Percentiles rank a stretch among this genome's conserved stretches.
Evolutionary conservation across 495 filamentous ascomycete species (phyloP).

Genomic region (Amorphotheca resinae): DNA sequence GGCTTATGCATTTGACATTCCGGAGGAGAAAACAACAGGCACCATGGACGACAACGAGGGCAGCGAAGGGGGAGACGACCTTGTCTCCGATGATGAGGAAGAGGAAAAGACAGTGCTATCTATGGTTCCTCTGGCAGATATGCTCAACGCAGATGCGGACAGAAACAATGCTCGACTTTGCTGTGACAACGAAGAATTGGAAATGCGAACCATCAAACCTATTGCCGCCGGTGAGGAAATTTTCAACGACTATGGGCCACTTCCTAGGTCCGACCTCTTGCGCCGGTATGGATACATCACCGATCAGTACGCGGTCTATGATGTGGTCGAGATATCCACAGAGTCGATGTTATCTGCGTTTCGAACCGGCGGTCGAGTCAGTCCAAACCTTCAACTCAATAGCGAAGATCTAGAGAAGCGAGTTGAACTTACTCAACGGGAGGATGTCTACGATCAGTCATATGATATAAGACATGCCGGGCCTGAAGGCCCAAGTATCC

Average conservation of each 20-base stretch:
- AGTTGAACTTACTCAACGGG: slow-evolving; percentile 20
- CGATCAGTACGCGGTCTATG: slow-evolving; percentile 56
- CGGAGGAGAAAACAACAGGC: slow-evolving; percentile 24
- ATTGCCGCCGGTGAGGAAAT: slow-evolving; percentile 67
- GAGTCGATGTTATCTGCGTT: slow-evolving; percentile 32
- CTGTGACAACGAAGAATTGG: slow-evolving; percentile 18
- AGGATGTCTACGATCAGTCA: slow-evolving; percentile 17
- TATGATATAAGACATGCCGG: slow-evolving; percentile 16
- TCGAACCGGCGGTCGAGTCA: slow-evolving; percentile 14
- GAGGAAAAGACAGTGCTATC: slow-evolving; percentile 50
- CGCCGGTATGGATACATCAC: slow-evolving; percentile 86
- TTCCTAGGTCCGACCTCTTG: slow-evolving; percentile 70
- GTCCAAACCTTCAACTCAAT: slow-evolving; percentile 8
- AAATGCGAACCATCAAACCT: slow-evolving; percentile 28
- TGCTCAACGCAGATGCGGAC: slow-evolving; percentile 83
- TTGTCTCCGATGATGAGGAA: slow-evolving; percentile 58
- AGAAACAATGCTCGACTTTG: slow-evolving; percentile 48
- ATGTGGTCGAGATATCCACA: slow-evolving; percentile 69
- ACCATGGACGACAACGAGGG: slow-evolving; percentile 31
- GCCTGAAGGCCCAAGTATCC: slow-evolving; percentile 14
- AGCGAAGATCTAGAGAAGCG: slow-evolving; percentile 19
- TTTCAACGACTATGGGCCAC: slow-evolving; percentile 82
- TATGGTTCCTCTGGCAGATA: slow-evolving; percentile 88
- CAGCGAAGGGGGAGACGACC: slow-evolving; percentile 46
- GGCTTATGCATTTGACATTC: slow-evolving; percentile 88